phyloP scores from a whole-genome alignment of 73 alveolate genomes.

The Paramecium pentaurelia region DNA sequence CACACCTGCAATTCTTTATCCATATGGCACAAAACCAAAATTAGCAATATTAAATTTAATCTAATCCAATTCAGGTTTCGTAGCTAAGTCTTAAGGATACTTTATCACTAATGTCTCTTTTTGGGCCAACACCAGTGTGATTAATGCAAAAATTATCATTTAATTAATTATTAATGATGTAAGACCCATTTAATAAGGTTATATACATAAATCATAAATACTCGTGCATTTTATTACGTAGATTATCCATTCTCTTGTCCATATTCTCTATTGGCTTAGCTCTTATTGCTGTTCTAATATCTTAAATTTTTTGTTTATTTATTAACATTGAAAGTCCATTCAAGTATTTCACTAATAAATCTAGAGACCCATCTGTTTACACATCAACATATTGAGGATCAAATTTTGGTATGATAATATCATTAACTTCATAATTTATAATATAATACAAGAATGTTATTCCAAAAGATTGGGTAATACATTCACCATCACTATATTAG shows the following conservation, averaged over 20 bases:
- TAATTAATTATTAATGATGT: background rate
- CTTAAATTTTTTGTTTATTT: conserved; percentile 31
- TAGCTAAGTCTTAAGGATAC: background rate
- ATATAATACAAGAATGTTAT: background rate
- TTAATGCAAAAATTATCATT: background rate
- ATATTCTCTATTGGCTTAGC: conserved; percentile 31
- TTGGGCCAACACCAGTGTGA: background rate
- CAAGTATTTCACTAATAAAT: conserved; percentile 45
- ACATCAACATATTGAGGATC: conserved; percentile 25
- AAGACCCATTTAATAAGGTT: background rate
- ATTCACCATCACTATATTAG: conserved; percentile 31
- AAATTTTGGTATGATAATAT: conserved; percentile 35
- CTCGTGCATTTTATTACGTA: conserved; percentile 28
- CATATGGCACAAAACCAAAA: conserved; percentile 39
- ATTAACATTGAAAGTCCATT: conserved; percentile 45
- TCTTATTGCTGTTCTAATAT: conserved; percentile 56
- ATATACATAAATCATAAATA: background rate
- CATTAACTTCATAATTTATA: conserved; percentile 21
- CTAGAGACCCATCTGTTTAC: background rate
- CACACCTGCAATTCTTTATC: background rate
- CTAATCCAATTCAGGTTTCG: background rate
- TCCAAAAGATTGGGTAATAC: conserved; percentile 25
- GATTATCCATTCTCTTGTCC: conserved; percentile 23
- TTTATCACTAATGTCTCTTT: background rate
- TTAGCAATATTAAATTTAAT: background rate